A percentile compares a stretch with the other conserved stretches of the same genome.
Evolutionary conservation across 805 yeast species (phyloP).

Genomic region (Monosporozyma solicola): DNA sequence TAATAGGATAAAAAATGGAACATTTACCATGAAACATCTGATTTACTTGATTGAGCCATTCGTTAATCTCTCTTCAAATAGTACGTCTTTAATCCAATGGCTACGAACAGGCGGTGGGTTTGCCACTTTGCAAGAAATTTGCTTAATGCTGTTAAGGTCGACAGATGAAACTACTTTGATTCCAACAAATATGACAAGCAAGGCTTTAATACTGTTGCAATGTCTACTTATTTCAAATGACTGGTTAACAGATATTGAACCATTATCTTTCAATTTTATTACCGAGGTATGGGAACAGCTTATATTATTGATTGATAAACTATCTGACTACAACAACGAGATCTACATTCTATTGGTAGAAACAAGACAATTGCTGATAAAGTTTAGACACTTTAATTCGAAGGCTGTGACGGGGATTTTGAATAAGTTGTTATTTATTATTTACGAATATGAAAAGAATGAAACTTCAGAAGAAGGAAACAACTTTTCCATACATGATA

Average conservation of each 20-base stretch:
- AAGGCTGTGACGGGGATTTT: conserved; percentile 14
- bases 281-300: conserved; percentile 16
- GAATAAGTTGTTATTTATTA: conserved; percentile 10
- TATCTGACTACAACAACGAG: conserved; percentile 19
- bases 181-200: conserved; percentile 22
- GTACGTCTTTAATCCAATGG: conserved; percentile 16
- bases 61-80: conserved; percentile 4
- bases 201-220: conserved; percentile 18
- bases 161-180: conserved; percentile 18
- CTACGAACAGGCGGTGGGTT: conserved; percentile 16
- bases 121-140: conserved; percentile 12
- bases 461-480: not conserved
- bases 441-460: conserved; percentile 5
- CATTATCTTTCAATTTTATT: conserved; percentile 6
- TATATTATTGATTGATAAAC: conserved; percentile 12
- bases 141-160: conserved; percentile 17
- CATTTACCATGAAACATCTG: conserved; percentile 24
- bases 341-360: conserved; percentile 20
- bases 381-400: conserved; percentile 9
- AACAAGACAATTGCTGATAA: conserved; percentile 14
- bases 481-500: not conserved
- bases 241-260: not conserved
- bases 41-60: conserved; percentile 18
- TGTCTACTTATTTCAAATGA: conserved; percentile 11
- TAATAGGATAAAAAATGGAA: conserved; percentile 18